phyloP scores from a whole-genome alignment of 2,329 filamentous ascomycete genomes.

The Xylaria multiplex region DNA sequence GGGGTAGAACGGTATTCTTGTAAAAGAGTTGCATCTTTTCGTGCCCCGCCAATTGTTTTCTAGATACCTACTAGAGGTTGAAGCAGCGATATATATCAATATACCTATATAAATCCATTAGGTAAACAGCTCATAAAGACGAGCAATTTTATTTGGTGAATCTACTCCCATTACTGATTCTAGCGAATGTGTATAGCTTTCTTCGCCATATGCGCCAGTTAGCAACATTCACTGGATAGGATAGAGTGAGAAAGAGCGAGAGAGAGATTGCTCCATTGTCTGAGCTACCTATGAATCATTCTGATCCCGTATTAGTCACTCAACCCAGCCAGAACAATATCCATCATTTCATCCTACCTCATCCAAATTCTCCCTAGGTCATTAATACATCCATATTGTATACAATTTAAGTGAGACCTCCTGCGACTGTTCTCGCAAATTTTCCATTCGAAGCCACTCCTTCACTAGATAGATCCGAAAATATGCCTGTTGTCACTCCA shows the following conservation, averaged over 20 bases:
- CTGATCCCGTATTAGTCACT: slow-evolving; percentile 33
- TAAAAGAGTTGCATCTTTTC: slow-evolving; percentile 9
- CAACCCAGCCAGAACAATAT: slow-evolving; percentile 10
- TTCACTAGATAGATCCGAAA: slow-evolving; percentile 12
- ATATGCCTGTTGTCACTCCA: slow-evolving; percentile 90
- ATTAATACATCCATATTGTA: not conserved
- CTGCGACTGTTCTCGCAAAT: slow-evolving; percentile 7
- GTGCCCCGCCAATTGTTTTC: slow-evolving; percentile 30
- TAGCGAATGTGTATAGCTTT: slow-evolving; percentile 12
- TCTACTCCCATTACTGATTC: not conserved
- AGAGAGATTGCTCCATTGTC: not conserved
- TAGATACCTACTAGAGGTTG: not conserved
- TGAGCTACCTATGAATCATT: slow-evolving; percentile 34
- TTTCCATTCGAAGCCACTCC: slow-evolving; percentile 28
- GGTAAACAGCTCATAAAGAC: slow-evolving; percentile 16
- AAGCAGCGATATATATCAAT: slow-evolving; percentile 3
- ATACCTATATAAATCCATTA: not conserved
- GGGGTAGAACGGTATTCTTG: slow-evolving; percentile 25
- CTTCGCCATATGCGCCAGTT: slow-evolving; percentile 8
- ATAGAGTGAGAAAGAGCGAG: too few relatives aligned
- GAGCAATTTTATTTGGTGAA: not conserved
- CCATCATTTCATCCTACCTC: slow-evolving; percentile 7
- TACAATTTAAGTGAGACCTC: slow-evolving; percentile 3
- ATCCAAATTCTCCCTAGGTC: not conserved
- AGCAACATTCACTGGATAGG: not conserved